Conservation (phyloP, 2,329 filamentous ascomycete genomes). For the Albifimbria verrucaria region DNA sequence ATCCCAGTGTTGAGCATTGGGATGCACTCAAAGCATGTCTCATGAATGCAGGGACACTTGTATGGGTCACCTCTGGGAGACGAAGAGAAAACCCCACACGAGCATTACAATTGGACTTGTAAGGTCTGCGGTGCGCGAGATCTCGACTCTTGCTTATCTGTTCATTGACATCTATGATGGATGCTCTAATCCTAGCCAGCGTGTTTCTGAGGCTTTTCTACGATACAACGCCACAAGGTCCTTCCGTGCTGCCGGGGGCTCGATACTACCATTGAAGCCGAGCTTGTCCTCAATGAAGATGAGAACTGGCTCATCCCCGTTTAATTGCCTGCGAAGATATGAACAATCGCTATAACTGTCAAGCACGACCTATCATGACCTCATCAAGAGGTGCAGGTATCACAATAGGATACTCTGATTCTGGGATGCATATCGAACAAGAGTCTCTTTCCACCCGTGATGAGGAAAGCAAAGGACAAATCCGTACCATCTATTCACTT, state of each 20-base stretch:
- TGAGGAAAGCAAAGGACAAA: too few relatives aligned
- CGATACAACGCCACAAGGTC: not conserved
- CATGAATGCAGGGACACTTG: slow-evolving; percentile 5
- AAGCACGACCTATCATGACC: not conserved
- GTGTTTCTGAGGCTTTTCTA: too few relatives aligned
- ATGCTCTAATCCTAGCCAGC: too few relatives aligned
- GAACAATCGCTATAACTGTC: slow-evolving; percentile 9
- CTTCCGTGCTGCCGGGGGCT: slow-evolving; percentile 1
- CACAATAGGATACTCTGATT: not conserved
- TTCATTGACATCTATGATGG: slow-evolving; percentile 7
- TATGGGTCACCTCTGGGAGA: slow-evolving; percentile 10
- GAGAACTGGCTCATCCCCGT: slow-evolving; percentile 7
- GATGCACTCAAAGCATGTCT: slow-evolving; percentile 8
- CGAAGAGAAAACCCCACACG: slow-evolving; percentile 8
- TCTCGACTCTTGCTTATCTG: slow-evolving; percentile 6
- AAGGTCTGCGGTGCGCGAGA: slow-evolving; percentile 6
- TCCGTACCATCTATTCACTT: too few relatives aligned
- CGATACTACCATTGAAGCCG: slow-evolving; percentile 8
- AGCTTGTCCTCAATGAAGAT: slow-evolving; percentile 8
- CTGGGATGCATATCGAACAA: not conserved
- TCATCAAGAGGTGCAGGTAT: not conserved
- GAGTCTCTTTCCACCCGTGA: too few relatives aligned
- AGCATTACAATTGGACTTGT: slow-evolving; percentile 9
- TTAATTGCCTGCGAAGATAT: slow-evolving; percentile 4
- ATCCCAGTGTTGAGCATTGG: slow-evolving; percentile 7